Evolutionary conservation across 179 eudicot species (phyloP).

Genomic region (Silene vulgaris): DNA sequence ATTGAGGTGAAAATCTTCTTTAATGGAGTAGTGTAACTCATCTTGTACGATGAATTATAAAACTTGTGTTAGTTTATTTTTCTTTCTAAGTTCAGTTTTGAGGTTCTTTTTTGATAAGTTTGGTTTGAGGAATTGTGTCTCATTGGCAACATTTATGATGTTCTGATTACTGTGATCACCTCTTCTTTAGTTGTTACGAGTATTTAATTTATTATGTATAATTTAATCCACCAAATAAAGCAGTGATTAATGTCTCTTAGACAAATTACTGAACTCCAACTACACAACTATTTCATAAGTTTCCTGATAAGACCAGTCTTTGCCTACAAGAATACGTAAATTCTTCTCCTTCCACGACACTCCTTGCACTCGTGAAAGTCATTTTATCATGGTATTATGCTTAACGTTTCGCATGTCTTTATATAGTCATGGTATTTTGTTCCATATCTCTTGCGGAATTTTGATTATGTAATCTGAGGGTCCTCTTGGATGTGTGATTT

Average conservation of each 20-base stretch:
- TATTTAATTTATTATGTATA: neutral
- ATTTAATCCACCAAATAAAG: neutral
- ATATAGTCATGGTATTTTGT: neutral
- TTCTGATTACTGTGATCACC: neutral
- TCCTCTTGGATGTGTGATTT: slow-evolving; percentile 1
- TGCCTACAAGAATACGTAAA: neutral
- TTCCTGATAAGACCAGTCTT: neutral
- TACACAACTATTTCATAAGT: neutral
- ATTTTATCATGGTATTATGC: neutral
- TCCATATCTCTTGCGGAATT: neutral
- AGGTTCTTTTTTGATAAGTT: neutral
- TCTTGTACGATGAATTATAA: neutral
- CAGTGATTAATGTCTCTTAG: neutral
- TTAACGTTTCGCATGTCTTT: neutral
- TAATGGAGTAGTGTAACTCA: neutral
- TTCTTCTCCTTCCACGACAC: neutral
- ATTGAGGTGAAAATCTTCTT: slow-evolving; percentile 50
- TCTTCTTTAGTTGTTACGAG: neutral
- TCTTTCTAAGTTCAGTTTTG: neutral
- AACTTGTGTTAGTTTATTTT: neutral
- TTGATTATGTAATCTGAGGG: neutral
- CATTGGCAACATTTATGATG: neutral
- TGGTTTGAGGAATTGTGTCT: neutral
- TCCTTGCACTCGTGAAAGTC: neutral
- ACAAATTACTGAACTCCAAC: neutral